phyloP scores from a whole-genome alignment of 257 asterid genomes.

The Solanum sparsipilum region DNA sequence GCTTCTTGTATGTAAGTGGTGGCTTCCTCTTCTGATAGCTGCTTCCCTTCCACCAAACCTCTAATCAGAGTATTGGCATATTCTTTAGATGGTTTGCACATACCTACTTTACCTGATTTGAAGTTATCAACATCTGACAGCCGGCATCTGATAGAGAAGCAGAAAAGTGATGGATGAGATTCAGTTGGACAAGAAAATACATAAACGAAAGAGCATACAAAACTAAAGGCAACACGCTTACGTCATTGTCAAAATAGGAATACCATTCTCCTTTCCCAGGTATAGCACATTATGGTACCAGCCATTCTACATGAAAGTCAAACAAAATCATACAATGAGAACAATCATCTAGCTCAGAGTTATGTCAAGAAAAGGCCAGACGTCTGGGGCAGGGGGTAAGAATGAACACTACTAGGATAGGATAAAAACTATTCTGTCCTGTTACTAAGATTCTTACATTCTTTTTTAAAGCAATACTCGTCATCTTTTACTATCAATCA shows the following conservation, averaged over 20 bases:
- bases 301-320: slow-evolving; percentile 37
- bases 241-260: slow-evolving; percentile 92
- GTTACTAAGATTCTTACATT: neutral
- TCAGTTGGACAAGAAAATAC: neutral
- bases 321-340: neutral
- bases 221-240: slow-evolving; percentile 19
- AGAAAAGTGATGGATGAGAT: neutral
- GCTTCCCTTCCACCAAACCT: slow-evolving; percentile 81
- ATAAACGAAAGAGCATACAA: neutral
- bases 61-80: slow-evolving; percentile 49
- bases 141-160: slow-evolving; percentile 46
- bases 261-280: slow-evolving; percentile 61
- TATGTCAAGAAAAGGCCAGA: neutral
- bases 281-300: slow-evolving; percentile 82
- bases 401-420: neutral
- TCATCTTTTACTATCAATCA: neutral
- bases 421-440: neutral
- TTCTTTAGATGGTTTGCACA: slow-evolving; percentile 53
- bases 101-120: slow-evolving; percentile 41
- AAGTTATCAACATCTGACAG: slow-evolving; percentile 42
- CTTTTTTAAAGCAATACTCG: neutral
- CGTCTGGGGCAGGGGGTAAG: neutral
- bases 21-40: slow-evolving; percentile 69
- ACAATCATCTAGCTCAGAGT: neutral
- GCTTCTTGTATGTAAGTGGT: slow-evolving; percentile 58